Base-by-base conservation (phyloP, 257 asterid genomes). In the Forsythia suspensa region DNA sequence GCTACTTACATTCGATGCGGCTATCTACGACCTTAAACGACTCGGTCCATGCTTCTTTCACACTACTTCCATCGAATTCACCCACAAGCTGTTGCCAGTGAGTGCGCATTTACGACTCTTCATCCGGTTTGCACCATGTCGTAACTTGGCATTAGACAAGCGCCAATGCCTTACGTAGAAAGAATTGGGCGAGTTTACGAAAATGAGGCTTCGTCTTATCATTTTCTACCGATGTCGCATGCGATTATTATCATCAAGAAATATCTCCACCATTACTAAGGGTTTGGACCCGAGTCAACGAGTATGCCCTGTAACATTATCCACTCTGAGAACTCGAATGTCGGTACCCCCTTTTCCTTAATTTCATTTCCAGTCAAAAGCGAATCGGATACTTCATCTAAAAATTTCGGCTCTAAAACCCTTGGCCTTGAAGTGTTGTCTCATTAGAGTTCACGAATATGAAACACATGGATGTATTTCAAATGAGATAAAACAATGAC, bases 161-260 rank as follows among this genome's bases (percentile, higher is more conserved):
- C 24, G 15, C 84, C 87, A 11, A 82, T 67, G n/a, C 92, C 96
- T 43, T 77, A 69, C 61, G 13, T 34, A 88, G 86, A 75, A 5
- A 10, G 44, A 84, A 29, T 12, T 73, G 39, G 9, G 72, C 43
- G 69, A 77, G 51, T 78, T 83, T 85, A 5, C 80, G 46, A 57
- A 91, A 82, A 79, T 86, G 91, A 6, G 91, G 89, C 79, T 74
- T 85, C 73, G 63, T 59, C 75, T 83, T 82, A 3, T 86, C 89
- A 67, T 82, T 86, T 78, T 40, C 61, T 34, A 34, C 80, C 85
- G 67, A 86, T 82, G 46, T 73, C 84, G 16, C 38, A 41, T 8
- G 80, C 85, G n/a, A 40, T 71, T 42, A 71, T 75, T 80, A 29
- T 78, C 73, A 12, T 78, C 74, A 20, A 87, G 86, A 67, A 87